Evolutionary conservation across 495 filamentous ascomycete genomes (phyloP).

Genomic region (Talaromyces trachyspermus): DNA sequence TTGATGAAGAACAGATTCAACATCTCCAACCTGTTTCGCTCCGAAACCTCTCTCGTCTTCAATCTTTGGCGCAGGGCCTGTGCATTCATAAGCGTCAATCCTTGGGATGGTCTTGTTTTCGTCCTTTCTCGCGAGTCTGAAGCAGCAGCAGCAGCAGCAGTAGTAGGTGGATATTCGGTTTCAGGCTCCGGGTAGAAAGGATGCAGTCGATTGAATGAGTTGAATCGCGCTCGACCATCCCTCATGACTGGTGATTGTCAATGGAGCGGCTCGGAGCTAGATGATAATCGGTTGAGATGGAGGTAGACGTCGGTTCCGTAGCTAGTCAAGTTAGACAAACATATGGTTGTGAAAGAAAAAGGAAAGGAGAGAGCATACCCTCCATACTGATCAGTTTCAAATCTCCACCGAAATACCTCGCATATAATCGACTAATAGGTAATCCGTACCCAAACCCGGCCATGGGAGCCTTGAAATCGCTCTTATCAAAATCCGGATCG

Average conservation of each 20-base stretch:
- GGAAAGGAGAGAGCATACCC: conserved; percentile 34
- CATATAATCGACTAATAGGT: conserved; percentile 88
- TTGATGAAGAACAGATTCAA: conserved; percentile 1
- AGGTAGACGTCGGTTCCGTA: conserved; percentile 99
- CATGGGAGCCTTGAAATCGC: conserved; percentile 99
- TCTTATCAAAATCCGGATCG: conserved; percentile 97
- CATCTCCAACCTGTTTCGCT: conserved; percentile 85
- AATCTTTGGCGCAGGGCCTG: conserved; percentile 46
- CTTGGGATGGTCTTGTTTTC: conserved; percentile 50
- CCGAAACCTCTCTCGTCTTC: conserved; percentile 64
- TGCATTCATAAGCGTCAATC: conserved; percentile 73
- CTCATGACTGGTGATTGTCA: conserved; percentile 98
- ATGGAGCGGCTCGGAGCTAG: conserved; percentile 93
- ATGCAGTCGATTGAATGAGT: conserved; percentile 39
- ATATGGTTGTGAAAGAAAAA: conserved; percentile 3
- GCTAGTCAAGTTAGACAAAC: conserved; percentile 37
- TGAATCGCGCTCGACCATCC: conserved; percentile 50
- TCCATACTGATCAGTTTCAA: conserved; percentile 99
- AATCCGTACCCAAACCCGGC: conserved; percentile 95
- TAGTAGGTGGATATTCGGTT: conserved; percentile 12
- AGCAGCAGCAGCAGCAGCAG: too few relatives aligned
- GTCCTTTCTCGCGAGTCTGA: background rate
- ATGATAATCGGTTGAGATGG: conserved; percentile 89
- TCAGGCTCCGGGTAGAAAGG: conserved; percentile 33
- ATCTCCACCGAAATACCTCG: conserved; percentile 94